These are phyloP conservation scores for Rhizomucor miehei DNA, from an alignment of 371 early-diverging fungal genomes.

Conservation along the genomic window DNA sequence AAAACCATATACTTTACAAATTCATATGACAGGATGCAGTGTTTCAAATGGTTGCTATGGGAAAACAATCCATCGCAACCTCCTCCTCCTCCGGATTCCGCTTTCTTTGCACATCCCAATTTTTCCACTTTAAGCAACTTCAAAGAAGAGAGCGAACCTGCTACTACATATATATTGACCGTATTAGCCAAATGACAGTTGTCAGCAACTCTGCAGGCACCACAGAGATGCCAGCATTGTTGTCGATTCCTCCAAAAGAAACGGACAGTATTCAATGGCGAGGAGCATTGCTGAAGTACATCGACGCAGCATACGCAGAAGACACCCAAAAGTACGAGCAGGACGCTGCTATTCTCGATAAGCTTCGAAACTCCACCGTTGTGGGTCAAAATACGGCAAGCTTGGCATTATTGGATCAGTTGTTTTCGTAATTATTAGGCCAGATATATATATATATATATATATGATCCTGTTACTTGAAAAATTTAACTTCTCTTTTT, in stretches of 20 bases:
- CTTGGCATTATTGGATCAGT: not conserved
- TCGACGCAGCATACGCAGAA: conserved; percentile 37
- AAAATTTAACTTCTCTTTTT: too few species aligned
- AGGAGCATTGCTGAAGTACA: conserved; percentile 31
- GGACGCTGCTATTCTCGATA: conserved; percentile 28
- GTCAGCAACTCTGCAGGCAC: not conserved
- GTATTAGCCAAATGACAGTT: not conserved
- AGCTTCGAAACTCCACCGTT: conserved; percentile 21
- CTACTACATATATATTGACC: too few species aligned
- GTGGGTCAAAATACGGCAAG: not conserved
- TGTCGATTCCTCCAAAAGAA: conserved; percentile 16
- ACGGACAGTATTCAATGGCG: conserved; percentile 23
- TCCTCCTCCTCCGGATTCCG: too few species aligned
- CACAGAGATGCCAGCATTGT: conserved; percentile 13
- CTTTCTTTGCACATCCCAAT: too few species aligned
- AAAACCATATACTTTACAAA: too few species aligned
- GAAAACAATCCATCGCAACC: too few species aligned
- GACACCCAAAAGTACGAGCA: conserved; percentile 27
- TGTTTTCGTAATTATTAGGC: not conserved
- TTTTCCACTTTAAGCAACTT: too few species aligned
- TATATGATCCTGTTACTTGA: not conserved
- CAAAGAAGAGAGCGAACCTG: too few species aligned
- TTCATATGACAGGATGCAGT: too few species aligned
- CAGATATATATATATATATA: not conserved
- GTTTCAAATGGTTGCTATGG: too few species aligned